These are phyloP conservation scores for Plasmodium gonderi DNA, from an alignment of 169 alveolate species.

Conservation along the genomic window DNA sequence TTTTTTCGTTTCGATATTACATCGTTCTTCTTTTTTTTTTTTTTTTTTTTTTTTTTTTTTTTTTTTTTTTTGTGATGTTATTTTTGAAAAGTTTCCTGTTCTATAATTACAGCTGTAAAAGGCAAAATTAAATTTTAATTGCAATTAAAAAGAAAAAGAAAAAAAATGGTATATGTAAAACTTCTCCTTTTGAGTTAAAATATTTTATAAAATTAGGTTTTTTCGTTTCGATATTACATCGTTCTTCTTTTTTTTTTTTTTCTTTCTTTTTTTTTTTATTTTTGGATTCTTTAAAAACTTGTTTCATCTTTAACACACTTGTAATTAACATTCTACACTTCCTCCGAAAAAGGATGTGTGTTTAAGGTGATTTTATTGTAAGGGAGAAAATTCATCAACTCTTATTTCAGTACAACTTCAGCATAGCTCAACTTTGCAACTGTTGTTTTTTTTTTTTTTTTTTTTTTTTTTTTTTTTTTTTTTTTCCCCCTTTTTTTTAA, in stretches of 20 bases:
- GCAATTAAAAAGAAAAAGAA: neutral
- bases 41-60: neutral
- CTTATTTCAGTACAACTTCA: neutral
- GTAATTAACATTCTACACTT: neutral
- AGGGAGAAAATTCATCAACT: neutral
- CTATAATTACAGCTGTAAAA: conserved; percentile 30
- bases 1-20: neutral
- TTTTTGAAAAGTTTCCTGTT: conserved; percentile 23
- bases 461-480: neutral
- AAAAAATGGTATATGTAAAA: neutral
- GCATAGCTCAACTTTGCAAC: neutral
- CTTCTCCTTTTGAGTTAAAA: conserved; percentile 3
- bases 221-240: neutral
- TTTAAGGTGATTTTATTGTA: neutral
- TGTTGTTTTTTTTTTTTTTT: neutral
- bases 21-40: neutral
- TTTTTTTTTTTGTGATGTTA: conserved; percentile 2
- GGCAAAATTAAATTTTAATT: conserved; percentile 21
- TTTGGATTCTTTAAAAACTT: conserved; percentile 6
- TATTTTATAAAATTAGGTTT: conserved; percentile 17
- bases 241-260: neutral
- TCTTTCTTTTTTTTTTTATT: neutral
- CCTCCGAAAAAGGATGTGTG: neutral
- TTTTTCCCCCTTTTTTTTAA: neutral
- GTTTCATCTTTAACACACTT: conserved; percentile 11